A percentile compares a stretch with the other conserved stretches of the same genome.
phyloP scores from a whole-genome alignment of 495 filamentous ascomycete genomes.

The Penicillium verhagenii region DNA sequence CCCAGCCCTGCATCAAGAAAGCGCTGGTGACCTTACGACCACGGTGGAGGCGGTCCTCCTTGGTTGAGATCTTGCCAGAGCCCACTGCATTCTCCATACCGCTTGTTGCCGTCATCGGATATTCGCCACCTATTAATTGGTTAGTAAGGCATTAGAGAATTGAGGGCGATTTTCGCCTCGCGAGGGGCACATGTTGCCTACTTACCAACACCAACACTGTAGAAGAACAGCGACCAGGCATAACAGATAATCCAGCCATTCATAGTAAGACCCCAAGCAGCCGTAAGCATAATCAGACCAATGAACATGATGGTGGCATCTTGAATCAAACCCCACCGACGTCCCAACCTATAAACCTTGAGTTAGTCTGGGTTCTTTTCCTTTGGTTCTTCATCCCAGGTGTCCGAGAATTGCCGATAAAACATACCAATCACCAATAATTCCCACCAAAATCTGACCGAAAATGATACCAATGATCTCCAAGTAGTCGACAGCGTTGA shows the following conservation, averaged over 20 bases:
- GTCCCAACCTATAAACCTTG: slow-evolving; percentile 62
- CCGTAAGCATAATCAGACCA: slow-evolving; percentile 81
- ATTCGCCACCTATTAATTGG: slow-evolving; percentile 60
- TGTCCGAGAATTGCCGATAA: background rate
- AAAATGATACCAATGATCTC: slow-evolving; percentile 88
- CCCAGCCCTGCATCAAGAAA: slow-evolving; percentile 97
- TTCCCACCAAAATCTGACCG: slow-evolving; percentile 75
- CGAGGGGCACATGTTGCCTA: background rate
- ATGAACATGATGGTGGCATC: slow-evolving; percentile 91
- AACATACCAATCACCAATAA: slow-evolving; percentile 55
- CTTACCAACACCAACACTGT: slow-evolving; percentile 79
- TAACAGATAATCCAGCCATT: slow-evolving; percentile 95
- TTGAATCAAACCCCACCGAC: slow-evolving; percentile 89
- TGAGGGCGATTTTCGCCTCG: too few species aligned
- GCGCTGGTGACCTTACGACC: slow-evolving; percentile 89
- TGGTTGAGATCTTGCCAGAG: slow-evolving; percentile 80
- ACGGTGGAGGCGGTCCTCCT: slow-evolving; percentile 87
- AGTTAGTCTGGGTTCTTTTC: background rate
- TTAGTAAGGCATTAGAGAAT: slow-evolving; percentile 14
- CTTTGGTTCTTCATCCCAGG: background rate
- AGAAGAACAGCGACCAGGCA: slow-evolving; percentile 86
- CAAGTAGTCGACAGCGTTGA: slow-evolving; percentile 75
- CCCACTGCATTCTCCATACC: slow-evolving; percentile 90
- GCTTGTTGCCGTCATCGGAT: slow-evolving; percentile 92
- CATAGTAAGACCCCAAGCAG: slow-evolving; percentile 77